Conservation (phyloP, 495 filamentous ascomycete species). For the Penicillium malachiteum region DNA sequence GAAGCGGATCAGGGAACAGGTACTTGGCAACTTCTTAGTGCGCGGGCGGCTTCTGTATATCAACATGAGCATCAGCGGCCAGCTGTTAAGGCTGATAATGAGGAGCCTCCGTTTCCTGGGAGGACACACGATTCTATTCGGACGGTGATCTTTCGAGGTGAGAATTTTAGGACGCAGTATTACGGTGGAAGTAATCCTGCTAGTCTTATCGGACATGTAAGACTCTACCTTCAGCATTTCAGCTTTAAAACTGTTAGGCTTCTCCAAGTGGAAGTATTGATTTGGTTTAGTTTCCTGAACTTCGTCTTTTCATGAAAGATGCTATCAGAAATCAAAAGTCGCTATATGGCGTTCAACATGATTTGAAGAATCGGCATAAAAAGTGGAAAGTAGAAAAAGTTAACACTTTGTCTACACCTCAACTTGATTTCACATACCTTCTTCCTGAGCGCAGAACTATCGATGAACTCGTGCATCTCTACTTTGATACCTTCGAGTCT, state of each 20-base stretch:
- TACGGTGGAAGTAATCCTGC: slow-evolving; percentile 41
- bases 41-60: not conserved
- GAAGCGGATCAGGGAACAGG: slow-evolving; percentile 1
- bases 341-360: slow-evolving; percentile 27
- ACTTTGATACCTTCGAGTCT: slow-evolving; percentile 50
- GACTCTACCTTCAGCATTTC: too few relatives aligned
- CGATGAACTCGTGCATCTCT: slow-evolving; percentile 43
- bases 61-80: not conserved
- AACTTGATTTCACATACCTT: slow-evolving; percentile 21
- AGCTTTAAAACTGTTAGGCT: too few relatives aligned
- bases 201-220: slow-evolving; percentile 38
- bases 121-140: not conserved
- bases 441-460: slow-evolving; percentile 38
- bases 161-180: slow-evolving; percentile 43
- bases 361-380: slow-evolving; percentile 33
- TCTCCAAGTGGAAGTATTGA: slow-evolving; percentile 3
- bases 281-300: slow-evolving; percentile 33
- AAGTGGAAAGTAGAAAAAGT: slow-evolving; percentile 23
- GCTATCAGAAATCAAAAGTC: slow-evolving; percentile 32
- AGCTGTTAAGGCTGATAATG: slow-evolving; percentile 3
- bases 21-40: slow-evolving; percentile 3
- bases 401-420: slow-evolving; percentile 13
- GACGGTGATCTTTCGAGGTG: slow-evolving; percentile 37
- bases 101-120: not conserved
- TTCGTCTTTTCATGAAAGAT: slow-evolving; percentile 39